Evolutionary conservation across 2,329 filamentous ascomycete genomes (phyloP).

Genomic region (Boeremia lycopersici): DNA sequence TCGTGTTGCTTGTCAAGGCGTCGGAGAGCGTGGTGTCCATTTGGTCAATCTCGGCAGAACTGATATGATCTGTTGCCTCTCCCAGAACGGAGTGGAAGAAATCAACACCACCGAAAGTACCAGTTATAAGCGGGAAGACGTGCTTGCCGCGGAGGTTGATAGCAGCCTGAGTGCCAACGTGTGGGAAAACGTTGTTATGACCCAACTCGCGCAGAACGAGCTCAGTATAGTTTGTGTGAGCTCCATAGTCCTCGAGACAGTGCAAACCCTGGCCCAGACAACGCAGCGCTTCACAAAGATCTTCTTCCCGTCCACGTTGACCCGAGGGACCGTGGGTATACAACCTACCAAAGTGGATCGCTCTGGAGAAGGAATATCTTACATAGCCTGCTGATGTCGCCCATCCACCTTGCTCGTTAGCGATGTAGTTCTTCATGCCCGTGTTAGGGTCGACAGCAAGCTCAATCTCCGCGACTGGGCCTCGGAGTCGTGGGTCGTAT

Average conservation of each 20-base stretch:
- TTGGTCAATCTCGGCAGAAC: slow-evolving; percentile 56
- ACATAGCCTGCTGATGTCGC: slow-evolving; percentile 89
- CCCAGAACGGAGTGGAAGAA: slow-evolving; percentile 59
- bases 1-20: slow-evolving; percentile 42
- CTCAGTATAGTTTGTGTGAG: slow-evolving; percentile 62
- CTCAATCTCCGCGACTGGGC: slow-evolving; percentile 65
- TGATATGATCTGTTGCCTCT: slow-evolving; percentile 57
- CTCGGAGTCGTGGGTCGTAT: slow-evolving; percentile 80
- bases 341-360: slow-evolving; percentile 56
- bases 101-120: slow-evolving; percentile 60
- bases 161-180: slow-evolving; percentile 55
- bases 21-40: slow-evolving; percentile 53
- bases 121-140: slow-evolving; percentile 60
- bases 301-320: slow-evolving; percentile 50
- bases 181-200: slow-evolving; percentile 58
- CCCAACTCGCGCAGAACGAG: slow-evolving; percentile 59
- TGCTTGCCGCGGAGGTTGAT: slow-evolving; percentile 55
- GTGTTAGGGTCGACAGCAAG: slow-evolving; percentile 51
- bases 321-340: slow-evolving; percentile 53
- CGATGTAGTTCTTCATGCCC: slow-evolving; percentile 99
- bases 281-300: slow-evolving; percentile 56
- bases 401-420: slow-evolving; percentile 86
- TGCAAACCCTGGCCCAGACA: slow-evolving; percentile 60
- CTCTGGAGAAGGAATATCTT: slow-evolving; percentile 54
- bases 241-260: slow-evolving; percentile 61